Evolutionary conservation across 768 basidiomycete genomes (phyloP), one percentile per base, ranked within the genome.

Genomic region (Psilocybe subaeruginosa): DNA sequence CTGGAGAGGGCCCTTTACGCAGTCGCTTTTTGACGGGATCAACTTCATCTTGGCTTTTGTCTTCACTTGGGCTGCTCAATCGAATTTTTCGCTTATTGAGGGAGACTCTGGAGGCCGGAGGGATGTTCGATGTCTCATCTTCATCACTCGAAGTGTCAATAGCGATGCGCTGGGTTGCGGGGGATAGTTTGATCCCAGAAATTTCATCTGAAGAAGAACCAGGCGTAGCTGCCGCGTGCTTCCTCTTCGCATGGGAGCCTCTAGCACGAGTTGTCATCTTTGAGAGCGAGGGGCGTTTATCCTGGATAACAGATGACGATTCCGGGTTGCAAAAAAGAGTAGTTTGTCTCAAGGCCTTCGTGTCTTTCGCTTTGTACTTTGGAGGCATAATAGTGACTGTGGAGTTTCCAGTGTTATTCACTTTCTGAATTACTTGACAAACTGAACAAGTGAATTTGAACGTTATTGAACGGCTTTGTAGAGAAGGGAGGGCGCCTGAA

Each of bases 101-200:
- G 30, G 11, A 19, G 12, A 14, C 54, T 23, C 17, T 53, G 33
- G 51, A 37, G 2, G 27, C 7, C 8, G 37, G 63, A n/a, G 62
- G 57, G 12, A 62, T 50, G 9, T 39, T 49, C 41, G 58, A 53
- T 4, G 46, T 49, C 11, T 56, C 51, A 6, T 63, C 66, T 12
- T 68, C 64, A 27, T 64, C 66, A 59, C 62, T 69, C 45, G 60
- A 60, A 11, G 39, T 50, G 19, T 48, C n/a, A 27, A 54, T 45
- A 16, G 31, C 33, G 17, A 65, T 61, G 39, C 60, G 7, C 30
- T 52, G 29, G 33, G 59, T 60, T 45, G 74, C 62, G 16, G 80
- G 74, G 60, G 82, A 82, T 53, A 90, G 82, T 47, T 68, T 80
- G 52, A 89, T 86, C 29, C 75, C 80, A 14, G 76, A 80, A 43